Conservation (phyloP, 371 early-diverging fungal species). For the Cokeromyces recurvatus region DNA sequence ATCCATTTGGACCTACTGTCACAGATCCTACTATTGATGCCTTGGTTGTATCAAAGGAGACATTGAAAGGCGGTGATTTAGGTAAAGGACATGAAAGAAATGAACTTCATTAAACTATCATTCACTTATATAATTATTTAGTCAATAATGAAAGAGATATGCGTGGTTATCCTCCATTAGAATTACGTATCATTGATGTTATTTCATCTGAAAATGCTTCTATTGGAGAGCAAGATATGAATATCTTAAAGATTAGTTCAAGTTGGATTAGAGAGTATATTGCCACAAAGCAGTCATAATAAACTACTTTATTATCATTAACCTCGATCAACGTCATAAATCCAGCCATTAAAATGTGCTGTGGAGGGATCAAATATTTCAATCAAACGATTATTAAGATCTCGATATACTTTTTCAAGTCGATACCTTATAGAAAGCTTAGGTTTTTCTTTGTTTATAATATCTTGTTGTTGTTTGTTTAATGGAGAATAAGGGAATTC, state of each 20-base stretch:
- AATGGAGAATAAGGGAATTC: no score
- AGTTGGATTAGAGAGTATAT: constrained; percentile 58
- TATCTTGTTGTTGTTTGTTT: not conserved
- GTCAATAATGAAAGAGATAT: constrained; percentile 58
- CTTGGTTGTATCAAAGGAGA: constrained; percentile 88
- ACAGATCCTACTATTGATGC: constrained; percentile 71
- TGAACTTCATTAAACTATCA: not conserved
- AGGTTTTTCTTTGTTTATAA: constrained; percentile 5
- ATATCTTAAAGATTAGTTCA: constrained; percentile 64
- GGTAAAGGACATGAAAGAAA: constrained; percentile 33
- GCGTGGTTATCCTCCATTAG: constrained; percentile 51
- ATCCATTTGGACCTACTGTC: constrained; percentile 89
- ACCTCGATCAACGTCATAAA: constrained; percentile 45
- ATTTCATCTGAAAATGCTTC: constrained; percentile 48
- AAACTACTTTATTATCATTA: no score
- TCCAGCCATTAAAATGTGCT: constrained; percentile 42
- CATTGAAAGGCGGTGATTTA: constrained; percentile 69
- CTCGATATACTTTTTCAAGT: constrained; percentile 45
- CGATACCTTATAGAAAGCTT: constrained; percentile 45
- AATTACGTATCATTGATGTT: constrained; percentile 72
- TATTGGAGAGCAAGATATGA: constrained; percentile 33
- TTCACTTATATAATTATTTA: constrained; percentile 12
- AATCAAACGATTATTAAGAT: constrained; percentile 38
- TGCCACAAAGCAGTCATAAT: constrained; percentile 18
- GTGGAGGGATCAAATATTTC: constrained; percentile 42